Percentiles rank a stretch among this genome's conserved stretches.
Conservation (phyloP, 768 basidiomycete genomes). For the Leccinum variicolor region DNA sequence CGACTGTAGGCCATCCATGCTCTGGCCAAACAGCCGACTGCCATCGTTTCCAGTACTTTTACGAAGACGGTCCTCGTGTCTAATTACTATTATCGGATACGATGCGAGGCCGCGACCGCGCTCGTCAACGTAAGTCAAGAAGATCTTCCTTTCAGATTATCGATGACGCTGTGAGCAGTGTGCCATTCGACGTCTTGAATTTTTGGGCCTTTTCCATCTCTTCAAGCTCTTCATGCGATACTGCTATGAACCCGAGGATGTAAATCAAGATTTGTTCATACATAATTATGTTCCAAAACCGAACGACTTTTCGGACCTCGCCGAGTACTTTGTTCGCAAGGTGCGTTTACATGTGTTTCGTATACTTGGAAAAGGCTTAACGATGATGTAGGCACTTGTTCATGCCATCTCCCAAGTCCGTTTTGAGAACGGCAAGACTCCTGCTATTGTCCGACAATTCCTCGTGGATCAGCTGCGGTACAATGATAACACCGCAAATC, state of each 20-base stretch:
- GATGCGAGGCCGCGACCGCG: constrained; percentile 89
- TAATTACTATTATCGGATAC: constrained; percentile 94
- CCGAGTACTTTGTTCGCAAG: constrained; percentile 95
- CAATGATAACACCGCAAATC: constrained; percentile 92
- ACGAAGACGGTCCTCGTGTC: constrained; percentile 92
- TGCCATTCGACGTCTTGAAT: constrained; percentile 77
- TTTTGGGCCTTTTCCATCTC: constrained; percentile 90
- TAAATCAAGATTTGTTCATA: constrained; percentile 76
- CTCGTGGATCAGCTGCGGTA: constrained; percentile 90
- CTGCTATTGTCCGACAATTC: constrained; percentile 80
- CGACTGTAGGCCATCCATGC: constrained; percentile 84
- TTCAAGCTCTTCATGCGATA: constrained; percentile 92
- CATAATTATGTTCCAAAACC: constrained; percentile 93
- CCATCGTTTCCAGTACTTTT: constrained; percentile 85
- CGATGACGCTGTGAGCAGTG: constrained; percentile 49
- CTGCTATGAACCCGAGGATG: constrained; percentile 85
- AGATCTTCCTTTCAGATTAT: constrained; percentile 4
- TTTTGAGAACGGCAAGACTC: constrained; percentile 84
- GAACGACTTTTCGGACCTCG: constrained; percentile 88
- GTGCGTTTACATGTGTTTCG: constrained; percentile 35
- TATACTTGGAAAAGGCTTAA: constrained; percentile 4
- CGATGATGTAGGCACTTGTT: constrained; percentile 56
- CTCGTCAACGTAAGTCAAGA: constrained; percentile 65
- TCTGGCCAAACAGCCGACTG: constrained; percentile 73
- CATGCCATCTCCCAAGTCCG: constrained; percentile 83